Percentiles rank a stretch among this genome's conserved stretches.
These are phyloP conservation scores for Yamadazyma jaroonii DNA, from an alignment of 1,139 yeast genomes.

Conservation along the genomic window DNA sequence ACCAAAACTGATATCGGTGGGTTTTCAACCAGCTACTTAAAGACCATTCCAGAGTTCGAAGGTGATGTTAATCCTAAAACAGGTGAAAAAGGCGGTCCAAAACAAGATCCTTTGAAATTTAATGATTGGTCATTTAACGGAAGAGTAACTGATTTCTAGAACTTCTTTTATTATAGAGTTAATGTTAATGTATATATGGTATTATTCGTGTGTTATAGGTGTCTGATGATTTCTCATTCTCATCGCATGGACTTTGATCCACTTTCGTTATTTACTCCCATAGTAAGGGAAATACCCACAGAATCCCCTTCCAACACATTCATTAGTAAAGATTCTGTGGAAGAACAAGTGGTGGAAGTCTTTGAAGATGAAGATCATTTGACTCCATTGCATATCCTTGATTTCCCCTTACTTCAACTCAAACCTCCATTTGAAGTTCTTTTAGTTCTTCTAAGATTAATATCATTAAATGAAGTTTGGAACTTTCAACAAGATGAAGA, in stretches of 20 bases:
- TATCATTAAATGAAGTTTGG: slow-evolving; percentile 50
- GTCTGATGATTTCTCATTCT: slow-evolving; percentile 1
- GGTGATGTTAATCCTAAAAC: slow-evolving; percentile 92
- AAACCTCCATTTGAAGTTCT: slow-evolving; percentile 53
- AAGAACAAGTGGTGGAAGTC: not conserved
- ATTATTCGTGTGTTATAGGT: too few relatives aligned
- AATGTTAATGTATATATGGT: not conserved
- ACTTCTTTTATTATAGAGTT: too few relatives aligned
- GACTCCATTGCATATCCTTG: slow-evolving; percentile 55
- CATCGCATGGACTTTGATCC: slow-evolving; percentile 41
- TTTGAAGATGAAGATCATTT: slow-evolving; percentile 15
- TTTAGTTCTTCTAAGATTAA: slow-evolving; percentile 41
- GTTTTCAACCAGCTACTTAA: slow-evolving; percentile 66
- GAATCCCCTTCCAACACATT: too few relatives aligned
- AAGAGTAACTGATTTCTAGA: slow-evolving; percentile 86
- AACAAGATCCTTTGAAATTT: slow-evolving; percentile 91
- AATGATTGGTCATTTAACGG: slow-evolving; percentile 97
- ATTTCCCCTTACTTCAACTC: slow-evolving; percentile 54
- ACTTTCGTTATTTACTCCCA: slow-evolving; percentile 37
- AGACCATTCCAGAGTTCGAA: slow-evolving; percentile 90
- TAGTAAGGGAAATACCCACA: not conserved
- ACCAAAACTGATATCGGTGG: slow-evolving; percentile 59
- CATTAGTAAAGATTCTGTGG: not conserved
- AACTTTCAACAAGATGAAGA: slow-evolving; percentile 44
- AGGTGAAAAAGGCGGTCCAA: slow-evolving; percentile 98